These are phyloP conservation scores for Juglanconis sp. DNA, from an alignment of 2,329 filamentous ascomycete genomes.

Conservation along the genomic window DNA sequence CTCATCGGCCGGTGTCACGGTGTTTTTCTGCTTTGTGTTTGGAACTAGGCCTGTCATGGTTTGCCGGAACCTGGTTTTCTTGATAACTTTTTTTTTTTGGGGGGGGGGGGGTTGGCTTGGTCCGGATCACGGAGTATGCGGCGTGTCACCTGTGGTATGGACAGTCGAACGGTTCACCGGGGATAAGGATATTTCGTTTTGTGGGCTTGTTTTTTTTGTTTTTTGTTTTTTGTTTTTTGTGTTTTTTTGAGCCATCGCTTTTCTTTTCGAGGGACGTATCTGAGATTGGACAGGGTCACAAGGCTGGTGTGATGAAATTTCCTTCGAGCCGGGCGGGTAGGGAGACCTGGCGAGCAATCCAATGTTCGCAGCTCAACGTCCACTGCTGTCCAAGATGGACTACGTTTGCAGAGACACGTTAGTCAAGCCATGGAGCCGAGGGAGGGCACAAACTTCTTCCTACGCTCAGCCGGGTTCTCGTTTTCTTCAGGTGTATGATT, in stretches of 20 bases:
- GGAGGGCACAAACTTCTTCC: background rate
- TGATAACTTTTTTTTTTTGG: background rate
- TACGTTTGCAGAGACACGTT: background rate
- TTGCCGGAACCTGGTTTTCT: background rate
- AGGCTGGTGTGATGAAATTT: background rate
- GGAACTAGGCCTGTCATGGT: conserved; percentile 3
- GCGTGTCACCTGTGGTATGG: background rate
- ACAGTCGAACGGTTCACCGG: background rate
- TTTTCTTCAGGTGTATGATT: background rate
- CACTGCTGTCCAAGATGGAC: background rate
- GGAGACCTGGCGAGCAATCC: background rate
- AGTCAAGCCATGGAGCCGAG: background rate
- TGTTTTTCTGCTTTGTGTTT: background rate
- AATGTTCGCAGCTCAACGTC: background rate
- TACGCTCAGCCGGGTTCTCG: background rate
- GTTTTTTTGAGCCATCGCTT: background rate
- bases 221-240: background rate
- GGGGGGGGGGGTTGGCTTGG: background rate
- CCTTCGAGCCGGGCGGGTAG: background rate
- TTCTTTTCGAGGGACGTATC: background rate
- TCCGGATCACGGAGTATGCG: background rate
- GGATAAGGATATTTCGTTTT: background rate
- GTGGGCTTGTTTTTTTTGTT: background rate
- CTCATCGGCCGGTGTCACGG: background rate
- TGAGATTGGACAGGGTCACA: conserved; percentile 6